A percentile compares a stretch with the other conserved stretches of the same genome.
Evolutionary conservation across 176 grass and related monocot genomes (phyloP).

Genomic region (Oropetium thomaeum): DNA sequence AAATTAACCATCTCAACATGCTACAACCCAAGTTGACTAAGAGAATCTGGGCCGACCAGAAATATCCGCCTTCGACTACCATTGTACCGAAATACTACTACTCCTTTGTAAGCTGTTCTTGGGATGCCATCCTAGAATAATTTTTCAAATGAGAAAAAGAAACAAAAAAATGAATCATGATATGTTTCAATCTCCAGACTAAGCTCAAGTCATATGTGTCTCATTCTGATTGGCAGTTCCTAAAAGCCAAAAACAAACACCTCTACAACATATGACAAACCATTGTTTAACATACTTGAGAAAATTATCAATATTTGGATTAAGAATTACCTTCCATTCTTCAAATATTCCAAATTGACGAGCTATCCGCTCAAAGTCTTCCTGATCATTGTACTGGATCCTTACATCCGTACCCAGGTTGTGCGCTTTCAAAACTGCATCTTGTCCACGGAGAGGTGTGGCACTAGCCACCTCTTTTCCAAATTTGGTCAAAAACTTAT

Average conservation of each 20-base stretch:
- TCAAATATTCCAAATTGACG: slow-evolving; percentile 95
- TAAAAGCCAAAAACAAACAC: slow-evolving; percentile 15
- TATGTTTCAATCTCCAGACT: neutral
- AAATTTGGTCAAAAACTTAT: slow-evolving; percentile 64
- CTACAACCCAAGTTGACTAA: slow-evolving; percentile 51
- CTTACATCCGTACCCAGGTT: slow-evolving; percentile 68
- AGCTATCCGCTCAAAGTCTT: slow-evolving; percentile 83
- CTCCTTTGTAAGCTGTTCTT: slow-evolving; percentile 93
- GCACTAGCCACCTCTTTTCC: slow-evolving; percentile 64
- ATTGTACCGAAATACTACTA: slow-evolving; percentile 76
- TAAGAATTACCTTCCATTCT: slow-evolving; percentile 89
- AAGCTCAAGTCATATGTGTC: neutral
- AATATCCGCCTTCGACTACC: slow-evolving; percentile 63
- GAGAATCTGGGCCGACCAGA: slow-evolving; percentile 62
- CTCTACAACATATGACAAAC: slow-evolving; percentile 8
- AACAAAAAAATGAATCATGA: neutral
- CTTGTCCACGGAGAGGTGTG: slow-evolving; percentile 64
- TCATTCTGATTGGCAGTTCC: neutral
- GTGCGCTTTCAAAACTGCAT: slow-evolving; percentile 63
- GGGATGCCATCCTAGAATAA: slow-evolving; percentile 75
- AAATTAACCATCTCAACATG: neutral
- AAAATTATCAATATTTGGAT: neutral
- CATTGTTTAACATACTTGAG: neutral
- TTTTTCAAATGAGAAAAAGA: neutral
- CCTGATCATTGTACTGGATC: slow-evolving; percentile 73